phyloP scores from a whole-genome alignment of 192 early-diverging fungal genomes.

The Podila verticillata region DNA sequence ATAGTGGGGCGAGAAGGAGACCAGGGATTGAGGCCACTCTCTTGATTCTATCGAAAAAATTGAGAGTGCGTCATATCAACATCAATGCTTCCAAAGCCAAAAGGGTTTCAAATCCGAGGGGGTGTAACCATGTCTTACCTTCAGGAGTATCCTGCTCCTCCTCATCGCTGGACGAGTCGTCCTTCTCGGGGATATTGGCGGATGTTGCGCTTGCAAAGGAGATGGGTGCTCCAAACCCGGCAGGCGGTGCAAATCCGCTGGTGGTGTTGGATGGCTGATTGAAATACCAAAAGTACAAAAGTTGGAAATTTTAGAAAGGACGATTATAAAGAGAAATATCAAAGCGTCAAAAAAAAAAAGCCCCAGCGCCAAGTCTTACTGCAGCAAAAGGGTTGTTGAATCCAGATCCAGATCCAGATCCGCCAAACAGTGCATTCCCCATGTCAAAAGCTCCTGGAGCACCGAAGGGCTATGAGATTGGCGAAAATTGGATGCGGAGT shows the following conservation, averaged over 20 bases:
- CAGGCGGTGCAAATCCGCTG: conserved; percentile 32
- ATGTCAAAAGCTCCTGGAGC: conserved; percentile 32
- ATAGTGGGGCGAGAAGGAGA: conserved; percentile 59
- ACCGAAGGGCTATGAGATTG: conserved; percentile 25
- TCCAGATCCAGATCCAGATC: conserved; percentile 23
- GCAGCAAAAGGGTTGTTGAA: conserved; percentile 45
- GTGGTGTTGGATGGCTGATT: conserved; percentile 16
- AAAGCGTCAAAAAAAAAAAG: background rate
- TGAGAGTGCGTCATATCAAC: background rate
- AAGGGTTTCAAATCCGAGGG: too few species aligned
- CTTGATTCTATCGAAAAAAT: conserved; percentile 14
- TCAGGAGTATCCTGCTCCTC: conserved; percentile 17
- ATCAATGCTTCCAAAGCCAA: background rate
- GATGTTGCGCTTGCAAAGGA: conserved; percentile 30
- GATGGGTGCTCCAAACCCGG: conserved; percentile 20
- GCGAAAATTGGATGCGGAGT: background rate
- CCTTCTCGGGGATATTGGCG: conserved; percentile 15
- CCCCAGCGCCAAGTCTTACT: conserved; percentile 7
- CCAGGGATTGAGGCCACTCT: conserved; percentile 46
- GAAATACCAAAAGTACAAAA: background rate
- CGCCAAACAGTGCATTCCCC: conserved; percentile 43
- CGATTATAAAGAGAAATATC: background rate
- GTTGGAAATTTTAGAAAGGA: background rate
- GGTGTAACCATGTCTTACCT: too few species aligned
- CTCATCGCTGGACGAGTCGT: conserved; percentile 27